Evolutionary conservation across 495 filamentous ascomycete genomes (phyloP), one percentile per base, ranked within the genome.

Genomic region (Aspergillus ostianus): DNA sequence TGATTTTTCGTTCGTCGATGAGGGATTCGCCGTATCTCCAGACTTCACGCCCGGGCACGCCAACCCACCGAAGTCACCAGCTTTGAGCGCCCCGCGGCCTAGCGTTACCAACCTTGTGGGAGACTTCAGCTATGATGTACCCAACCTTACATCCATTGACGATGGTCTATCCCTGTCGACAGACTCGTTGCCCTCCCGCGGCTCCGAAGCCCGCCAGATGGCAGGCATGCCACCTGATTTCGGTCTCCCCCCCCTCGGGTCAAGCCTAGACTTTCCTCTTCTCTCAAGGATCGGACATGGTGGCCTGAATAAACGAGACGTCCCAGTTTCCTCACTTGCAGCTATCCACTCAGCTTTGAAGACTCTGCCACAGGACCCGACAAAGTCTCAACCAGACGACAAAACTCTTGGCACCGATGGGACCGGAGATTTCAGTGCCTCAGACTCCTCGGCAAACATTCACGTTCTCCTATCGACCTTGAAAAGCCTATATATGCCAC

Each of bases 211-310:
- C 20, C 48, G 26, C 48, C 48, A 26, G 48, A 50, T 50, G 48
- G 48, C 48, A 20, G 48, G 18, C 48, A 20, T 50, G 48, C 18
- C 48, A 50, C 48, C 15, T 50, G 48, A 50, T 21, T 21, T 50
- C 48, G 48, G 26, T n/a, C 19, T 26, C 18, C 19, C 48, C 26
- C 48, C 48, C 48, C 48, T 21, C 48, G 48, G 26, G 26, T 50
- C 18, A 20, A 20, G 48, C 26, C 26, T 50, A 50, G 48, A 50
- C 48, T 50, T 17, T 50, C 26, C 48, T 50, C 48, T 50, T 50
- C 48, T 50, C 48, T 50, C 48, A 19, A 50, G 48, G 48, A 20
- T 50, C 48, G 48, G 48, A n/a, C 20, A 50, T 50, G 48, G 48
- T 20, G 48, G 26, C 48, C 26, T 26, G 19, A 50, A 50, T 50